phyloP scores from a whole-genome alignment of 306 rosid genomes.

The Begonia fuchsioides region DNA sequence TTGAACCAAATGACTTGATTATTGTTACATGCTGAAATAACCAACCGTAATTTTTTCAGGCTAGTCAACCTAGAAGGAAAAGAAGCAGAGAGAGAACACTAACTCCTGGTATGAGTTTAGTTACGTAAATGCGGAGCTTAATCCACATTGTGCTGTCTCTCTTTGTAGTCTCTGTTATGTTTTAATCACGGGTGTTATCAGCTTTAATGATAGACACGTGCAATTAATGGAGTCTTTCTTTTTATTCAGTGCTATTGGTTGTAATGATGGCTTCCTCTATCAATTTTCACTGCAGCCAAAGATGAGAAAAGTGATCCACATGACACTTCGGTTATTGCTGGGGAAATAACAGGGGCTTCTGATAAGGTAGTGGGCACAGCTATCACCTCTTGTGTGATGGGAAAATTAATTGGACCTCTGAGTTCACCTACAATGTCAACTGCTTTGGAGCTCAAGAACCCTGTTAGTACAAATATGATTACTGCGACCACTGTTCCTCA shows the following conservation, averaged over 20 bases:
- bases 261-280: neutral
- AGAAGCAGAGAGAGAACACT: slow-evolving; percentile 79
- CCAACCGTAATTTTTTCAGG: slow-evolving; percentile 36
- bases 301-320: slow-evolving; percentile 45
- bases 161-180: no score
- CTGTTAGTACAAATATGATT: slow-evolving; percentile 26
- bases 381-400: no score
- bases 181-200: no score
- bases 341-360: slow-evolving; percentile 24
- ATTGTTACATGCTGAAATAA: slow-evolving; percentile 4
- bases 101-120: slow-evolving; percentile 43
- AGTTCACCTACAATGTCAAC: slow-evolving; percentile 57
- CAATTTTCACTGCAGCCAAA: slow-evolving; percentile 24
- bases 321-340: slow-evolving; percentile 19
- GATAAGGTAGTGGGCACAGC: slow-evolving; percentile 15
- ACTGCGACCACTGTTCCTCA: slow-evolving; percentile 21
- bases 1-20: slow-evolving; percentile 5
- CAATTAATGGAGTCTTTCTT: no score
- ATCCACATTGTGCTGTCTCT: no score
- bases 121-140: slow-evolving; percentile 6
- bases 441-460: slow-evolving; percentile 46
- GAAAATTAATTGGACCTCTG: slow-evolving; percentile 31
- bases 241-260: no score
- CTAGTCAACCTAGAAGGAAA: slow-evolving; percentile 51
- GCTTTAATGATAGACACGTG: no score